Base-by-base conservation (phyloP, 768 basidiomycete species). In the Coprinopsis sp. region DNA sequence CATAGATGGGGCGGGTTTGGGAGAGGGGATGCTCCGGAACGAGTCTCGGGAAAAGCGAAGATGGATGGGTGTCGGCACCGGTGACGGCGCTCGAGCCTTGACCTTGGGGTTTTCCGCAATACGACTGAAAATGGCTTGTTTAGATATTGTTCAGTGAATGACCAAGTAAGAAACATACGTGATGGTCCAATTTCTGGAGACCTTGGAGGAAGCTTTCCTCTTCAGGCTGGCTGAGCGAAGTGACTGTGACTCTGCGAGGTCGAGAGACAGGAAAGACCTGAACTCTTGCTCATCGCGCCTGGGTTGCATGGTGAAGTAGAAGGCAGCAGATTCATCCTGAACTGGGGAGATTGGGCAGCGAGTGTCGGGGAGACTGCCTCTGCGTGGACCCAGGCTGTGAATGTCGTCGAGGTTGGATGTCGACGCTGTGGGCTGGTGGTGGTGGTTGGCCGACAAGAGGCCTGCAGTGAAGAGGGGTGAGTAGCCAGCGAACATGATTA, bases 381-480 rank as follows among this genome's bases (percentile, higher is more conserved):
- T 43, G 22, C 65, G 55, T 19, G 55, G 58, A 22, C 55, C 59
- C 6, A 47, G 44, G 13, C n/a, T n/a, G n/a, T 57, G 51, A 28
- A 59, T 51, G 33, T 58, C 51, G 8, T 16, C 61, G 59, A 33
- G 51, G 48, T 22, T 58, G 40, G 41, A 40, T 16, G 27, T 43
- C 34, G 21, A 42, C 22, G 24, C 52, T 7, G 40, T 10, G 24
- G 40, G 18, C 46, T 19, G 55, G 47, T 28, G 70, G 34, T 10
- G 38, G 38, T 22, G 38, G 12, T 39, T 18, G 37, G 37, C 68
- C 12, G 72, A 71, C 29, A 80, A 65, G 30, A 81, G 69, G 33
- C 81, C 82, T 3, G 73, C 76, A 3, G 77, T 84, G 75, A 84
- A 84, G 64, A 84, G 77, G 33, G 78, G 73, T 0, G 79, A 81